Evolutionary conservation across 257 asterid species (phyloP).

Genomic region (Solanum bulbocastanum): DNA sequence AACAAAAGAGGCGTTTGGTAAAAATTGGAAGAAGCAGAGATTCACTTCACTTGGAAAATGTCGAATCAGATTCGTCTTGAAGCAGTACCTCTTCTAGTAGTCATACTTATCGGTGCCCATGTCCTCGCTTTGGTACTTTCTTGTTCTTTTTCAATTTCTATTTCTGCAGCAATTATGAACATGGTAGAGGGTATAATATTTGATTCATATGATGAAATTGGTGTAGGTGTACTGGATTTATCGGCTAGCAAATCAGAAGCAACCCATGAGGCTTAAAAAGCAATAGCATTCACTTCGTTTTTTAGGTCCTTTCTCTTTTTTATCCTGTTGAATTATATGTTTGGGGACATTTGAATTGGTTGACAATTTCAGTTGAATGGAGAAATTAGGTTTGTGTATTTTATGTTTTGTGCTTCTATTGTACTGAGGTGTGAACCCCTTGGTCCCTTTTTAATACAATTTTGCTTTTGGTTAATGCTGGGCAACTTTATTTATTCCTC

Average conservation of each 20-base stretch:
- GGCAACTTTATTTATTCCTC: background rate
- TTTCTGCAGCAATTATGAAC: background rate
- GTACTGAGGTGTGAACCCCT: background rate
- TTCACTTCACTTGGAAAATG: constrained; percentile 11
- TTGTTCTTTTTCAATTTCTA: background rate
- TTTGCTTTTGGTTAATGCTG: background rate
- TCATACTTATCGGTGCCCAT: constrained; percentile 43
- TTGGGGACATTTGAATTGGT: background rate
- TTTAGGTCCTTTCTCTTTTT: background rate
- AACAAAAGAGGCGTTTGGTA: background rate
- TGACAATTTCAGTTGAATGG: background rate
- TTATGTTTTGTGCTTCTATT: background rate
- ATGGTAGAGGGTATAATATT: background rate
- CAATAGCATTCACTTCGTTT: background rate
- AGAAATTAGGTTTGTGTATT: background rate
- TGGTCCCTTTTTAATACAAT: background rate
- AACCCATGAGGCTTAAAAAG: background rate
- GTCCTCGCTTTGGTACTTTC: constrained; percentile 18
- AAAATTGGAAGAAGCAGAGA: background rate
- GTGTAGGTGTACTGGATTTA: constrained; percentile 4
- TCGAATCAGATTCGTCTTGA: constrained; percentile 36
- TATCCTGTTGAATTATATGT: background rate
- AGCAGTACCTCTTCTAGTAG: constrained; percentile 32
- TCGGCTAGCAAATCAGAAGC: background rate
- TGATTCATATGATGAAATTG: background rate